phyloP scores from a whole-genome alignment of 768 basidiomycete genomes.

The Gyrodon lividus region DNA sequence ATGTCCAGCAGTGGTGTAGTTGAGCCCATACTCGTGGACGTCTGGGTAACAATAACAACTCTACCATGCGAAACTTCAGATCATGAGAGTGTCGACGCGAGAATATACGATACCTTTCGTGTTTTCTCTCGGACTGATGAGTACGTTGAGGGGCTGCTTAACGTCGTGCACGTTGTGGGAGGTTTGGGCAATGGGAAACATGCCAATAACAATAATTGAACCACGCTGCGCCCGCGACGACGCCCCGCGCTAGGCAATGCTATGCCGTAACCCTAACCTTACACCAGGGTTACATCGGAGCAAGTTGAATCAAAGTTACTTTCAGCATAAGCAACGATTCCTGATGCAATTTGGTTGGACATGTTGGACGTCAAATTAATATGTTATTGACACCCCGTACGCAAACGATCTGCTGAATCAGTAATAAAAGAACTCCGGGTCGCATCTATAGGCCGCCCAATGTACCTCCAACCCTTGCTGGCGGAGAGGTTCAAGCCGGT shows the following conservation, averaged over 20 bases:
- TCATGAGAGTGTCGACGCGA: neutral
- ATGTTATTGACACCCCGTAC: neutral
- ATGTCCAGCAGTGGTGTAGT: slow-evolving; percentile 27
- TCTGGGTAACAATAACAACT: neutral
- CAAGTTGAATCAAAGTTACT: too few relatives aligned
- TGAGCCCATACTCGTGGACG: slow-evolving; percentile 10
- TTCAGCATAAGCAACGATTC: too few relatives aligned
- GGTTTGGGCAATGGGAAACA: neutral
- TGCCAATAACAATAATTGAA: too few relatives aligned
- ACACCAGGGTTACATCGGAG: neutral
- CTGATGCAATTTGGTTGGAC: too few relatives aligned
- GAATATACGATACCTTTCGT: neutral
- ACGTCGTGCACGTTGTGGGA: neutral
- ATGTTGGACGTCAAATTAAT: too few relatives aligned
- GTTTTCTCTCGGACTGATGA: neutral
- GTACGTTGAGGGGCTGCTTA: neutral
- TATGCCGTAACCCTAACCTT: neutral
- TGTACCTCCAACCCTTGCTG: slow-evolving; percentile 19
- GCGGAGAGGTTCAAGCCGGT: slow-evolving; percentile 19
- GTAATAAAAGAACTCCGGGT: slow-evolving; percentile 22
- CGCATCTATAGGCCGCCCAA: slow-evolving; percentile 20
- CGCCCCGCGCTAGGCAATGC: too few relatives aligned
- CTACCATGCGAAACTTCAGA: neutral
- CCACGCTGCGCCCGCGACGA: too few relatives aligned
- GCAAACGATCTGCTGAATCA: slow-evolving; percentile 2